Conservation (phyloP, 2,329 filamentous ascomycete species). For the Zymoseptoria brevis region DNA sequence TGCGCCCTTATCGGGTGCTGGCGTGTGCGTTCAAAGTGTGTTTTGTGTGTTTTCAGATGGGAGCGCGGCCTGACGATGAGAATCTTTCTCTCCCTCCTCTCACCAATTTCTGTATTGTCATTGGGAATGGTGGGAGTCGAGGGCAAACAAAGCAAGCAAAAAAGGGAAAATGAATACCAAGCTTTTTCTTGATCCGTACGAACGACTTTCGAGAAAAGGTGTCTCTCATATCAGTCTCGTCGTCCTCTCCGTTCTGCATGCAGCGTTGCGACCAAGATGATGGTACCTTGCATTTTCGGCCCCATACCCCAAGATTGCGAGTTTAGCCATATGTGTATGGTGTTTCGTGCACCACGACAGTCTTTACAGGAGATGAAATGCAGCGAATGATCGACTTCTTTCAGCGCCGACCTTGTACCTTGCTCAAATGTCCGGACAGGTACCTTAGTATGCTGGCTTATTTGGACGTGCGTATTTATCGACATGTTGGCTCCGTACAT, state of each 20-base stretch:
- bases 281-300: not conserved
- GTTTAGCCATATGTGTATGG: not conserved
- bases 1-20: not conserved
- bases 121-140: not conserved
- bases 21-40: not conserved
- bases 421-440: too few relatives aligned
- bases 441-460: too few relatives aligned
- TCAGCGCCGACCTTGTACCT: not conserved
- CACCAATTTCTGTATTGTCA: not conserved
- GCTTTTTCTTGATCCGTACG: not conserved
- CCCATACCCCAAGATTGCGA: not conserved
- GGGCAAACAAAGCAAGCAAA: not conserved
- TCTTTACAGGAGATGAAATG: not conserved
- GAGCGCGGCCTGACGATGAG: not conserved
- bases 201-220: not conserved
- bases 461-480: too few relatives aligned
- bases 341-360: not conserved
- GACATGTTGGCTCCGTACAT: too few relatives aligned
- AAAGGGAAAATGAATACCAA: not conserved
- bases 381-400: not conserved
- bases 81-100: not conserved
- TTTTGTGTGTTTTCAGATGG: not conserved
- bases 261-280: not conserved
- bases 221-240: not conserved
- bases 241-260: not conserved